phyloP scores from a whole-genome alignment of 495 filamentous ascomycete species.

The Evansstolkia leycettana region DNA sequence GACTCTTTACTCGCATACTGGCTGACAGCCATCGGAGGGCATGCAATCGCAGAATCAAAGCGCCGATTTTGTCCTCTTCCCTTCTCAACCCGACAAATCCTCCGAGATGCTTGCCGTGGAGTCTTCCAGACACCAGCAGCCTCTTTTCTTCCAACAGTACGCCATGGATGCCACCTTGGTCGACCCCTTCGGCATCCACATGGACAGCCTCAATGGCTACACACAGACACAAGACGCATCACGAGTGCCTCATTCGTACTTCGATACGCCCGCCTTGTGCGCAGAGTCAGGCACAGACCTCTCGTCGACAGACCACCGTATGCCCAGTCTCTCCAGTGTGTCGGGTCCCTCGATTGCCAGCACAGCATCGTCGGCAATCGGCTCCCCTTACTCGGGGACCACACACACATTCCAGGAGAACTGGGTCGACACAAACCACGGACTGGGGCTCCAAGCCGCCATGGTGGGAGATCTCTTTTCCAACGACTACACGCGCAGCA shows the following conservation, averaged over 20 bases:
- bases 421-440: conserved; percentile 49
- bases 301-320: conserved; percentile 28
- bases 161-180: conserved; percentile 23
- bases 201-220: conserved; percentile 17
- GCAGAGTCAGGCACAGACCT: conserved; percentile 16
- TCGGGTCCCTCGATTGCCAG: conserved; percentile 59
- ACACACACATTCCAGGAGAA: conserved; percentile 46
- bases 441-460: conserved; percentile 56
- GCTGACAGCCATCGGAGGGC: background rate
- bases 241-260: conserved; percentile 16
- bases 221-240: conserved; percentile 15
- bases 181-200: conserved; percentile 21
- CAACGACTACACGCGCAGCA: conserved; percentile 29
- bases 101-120: conserved; percentile 25
- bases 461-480: conserved; percentile 48
- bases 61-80: no score
- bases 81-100: no score
- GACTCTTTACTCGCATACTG: background rate
- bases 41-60: no score
- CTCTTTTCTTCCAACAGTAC: conserved; percentile 22
- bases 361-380: conserved; percentile 67
- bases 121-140: conserved; percentile 21
- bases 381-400: conserved; percentile 63
- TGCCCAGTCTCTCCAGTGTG: conserved; percentile 55
- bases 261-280: conserved; percentile 13